phyloP scores from a whole-genome alignment of 2,329 filamentous ascomycete species.

The Beauveria caledonica region DNA sequence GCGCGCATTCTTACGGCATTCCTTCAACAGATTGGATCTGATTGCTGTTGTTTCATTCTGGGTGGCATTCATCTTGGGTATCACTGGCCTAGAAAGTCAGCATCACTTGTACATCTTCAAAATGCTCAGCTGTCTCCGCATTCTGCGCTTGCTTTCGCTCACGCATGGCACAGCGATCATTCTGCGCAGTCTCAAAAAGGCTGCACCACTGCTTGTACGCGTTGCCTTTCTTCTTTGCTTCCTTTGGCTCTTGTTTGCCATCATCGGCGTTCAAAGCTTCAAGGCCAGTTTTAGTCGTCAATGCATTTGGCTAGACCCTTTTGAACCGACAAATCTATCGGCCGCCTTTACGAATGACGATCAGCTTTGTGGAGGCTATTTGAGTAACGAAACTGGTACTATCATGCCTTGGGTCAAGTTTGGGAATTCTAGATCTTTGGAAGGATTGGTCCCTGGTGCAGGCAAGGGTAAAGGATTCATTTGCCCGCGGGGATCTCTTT shows the following conservation, averaged over 20 bases:
- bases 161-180: constrained; percentile 95
- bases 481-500: constrained; percentile 76
- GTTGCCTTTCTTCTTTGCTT: constrained; percentile 92
- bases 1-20: constrained; percentile 85
- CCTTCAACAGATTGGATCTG: constrained; percentile 93
- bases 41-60: constrained; percentile 91
- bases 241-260: constrained; percentile 96
- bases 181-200: constrained; percentile 88
- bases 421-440: constrained; percentile 26
- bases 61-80: constrained; percentile 72
- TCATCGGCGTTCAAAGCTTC: constrained; percentile 94
- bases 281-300: constrained; percentile 71
- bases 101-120: constrained; percentile 82
- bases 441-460: constrained; percentile 42
- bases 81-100: constrained; percentile 58
- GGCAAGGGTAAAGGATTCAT: constrained; percentile 70
- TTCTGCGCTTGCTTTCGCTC: constrained; percentile 79
- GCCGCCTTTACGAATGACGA: constrained; percentile 54
- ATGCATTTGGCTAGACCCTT: constrained; percentile 68
- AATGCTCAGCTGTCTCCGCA: constrained; percentile 93
- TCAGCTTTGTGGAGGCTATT: constrained; percentile 80
- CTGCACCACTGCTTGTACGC: constrained; percentile 81
- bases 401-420: constrained; percentile 59
- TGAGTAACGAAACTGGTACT: constrained; percentile 50
- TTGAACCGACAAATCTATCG: constrained; percentile 43